These are phyloP conservation scores for Dispira parvispora DNA, from an alignment of 192 early-diverging fungal species.

Conservation along the genomic window DNA sequence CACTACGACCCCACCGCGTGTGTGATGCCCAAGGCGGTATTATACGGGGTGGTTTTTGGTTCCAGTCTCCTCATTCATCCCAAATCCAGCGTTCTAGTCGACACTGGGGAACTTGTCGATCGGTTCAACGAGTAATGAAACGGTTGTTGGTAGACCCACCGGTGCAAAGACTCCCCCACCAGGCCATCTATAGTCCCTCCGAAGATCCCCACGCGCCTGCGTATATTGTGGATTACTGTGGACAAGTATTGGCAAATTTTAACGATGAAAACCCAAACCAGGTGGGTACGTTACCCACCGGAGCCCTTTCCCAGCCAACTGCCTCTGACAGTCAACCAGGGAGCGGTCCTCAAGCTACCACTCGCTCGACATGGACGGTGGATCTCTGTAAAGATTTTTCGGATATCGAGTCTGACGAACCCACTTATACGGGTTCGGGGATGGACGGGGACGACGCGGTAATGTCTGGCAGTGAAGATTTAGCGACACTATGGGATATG, in stretches of 20 bases:
- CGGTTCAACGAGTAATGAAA: not conserved
- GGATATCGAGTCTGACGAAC: not conserved
- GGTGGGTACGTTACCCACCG: not conserved
- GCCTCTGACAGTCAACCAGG: not conserved
- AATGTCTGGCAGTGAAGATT: not conserved
- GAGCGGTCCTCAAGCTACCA: not conserved
- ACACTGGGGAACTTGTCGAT: not conserved
- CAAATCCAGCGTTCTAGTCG: not conserved
- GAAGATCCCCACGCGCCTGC: not conserved
- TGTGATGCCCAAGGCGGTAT: too few relatives aligned
- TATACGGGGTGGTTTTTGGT: too few relatives aligned
- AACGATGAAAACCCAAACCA: not conserved
- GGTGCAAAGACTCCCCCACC: not conserved
- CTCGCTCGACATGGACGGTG: not conserved
- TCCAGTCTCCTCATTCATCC: too few relatives aligned
- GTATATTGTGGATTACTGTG: slow-evolving; percentile 4
- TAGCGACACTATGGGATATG: not conserved
- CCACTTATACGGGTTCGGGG: not conserved
- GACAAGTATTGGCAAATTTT: not conserved
- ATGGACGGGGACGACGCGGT: not conserved
- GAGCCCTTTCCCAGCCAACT: not conserved
- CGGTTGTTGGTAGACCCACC: not conserved
- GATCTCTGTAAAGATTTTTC: not conserved
- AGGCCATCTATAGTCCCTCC: not conserved
- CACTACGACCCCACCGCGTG: too few relatives aligned